Evolutionary conservation across 306 rosid genomes (phyloP), one percentile per base, ranked within the genome.

Genomic region (Medicago ruthenica): DNA sequence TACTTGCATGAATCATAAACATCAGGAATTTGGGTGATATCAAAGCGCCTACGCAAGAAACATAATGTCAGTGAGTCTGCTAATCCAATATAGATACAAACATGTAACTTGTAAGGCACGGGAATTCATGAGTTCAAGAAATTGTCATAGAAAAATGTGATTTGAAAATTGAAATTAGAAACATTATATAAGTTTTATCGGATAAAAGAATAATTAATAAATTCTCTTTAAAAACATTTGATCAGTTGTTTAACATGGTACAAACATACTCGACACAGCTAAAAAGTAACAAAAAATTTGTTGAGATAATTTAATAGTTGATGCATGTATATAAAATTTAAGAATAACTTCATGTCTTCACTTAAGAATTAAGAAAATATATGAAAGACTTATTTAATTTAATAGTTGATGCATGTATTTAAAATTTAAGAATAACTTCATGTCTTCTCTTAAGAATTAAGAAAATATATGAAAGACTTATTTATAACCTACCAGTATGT

Each of bases 1-100:
- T 88, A 95, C 99, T 95, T 95, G 99, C 99, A 92, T 4, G 99
- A 95, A 75, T 95, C 99, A 80, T 95, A 95, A 75, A 95, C 91
- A 82, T 92, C 99, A 37, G 99, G 99, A 83, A 95, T 95, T 83
- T 95, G 99, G 51, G 99, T 85, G 73, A 95, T 76, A 83, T 95
- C 97, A 65, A 65, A 95, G 77, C 99, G 93, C 59, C 97, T 95
- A 96, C 78, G 83, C 85, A 88, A 79, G 74, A 81, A 79, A 86
- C 57, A 57, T 54, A 78, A 16, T 51, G 59, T 75, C 70, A 85
- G 79, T 51, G 45, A 15, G 72, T 67, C 27, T 62, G 24, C 44
- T 50, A 70, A 65, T 80, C 64, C 64, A 14, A 54, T 9, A 71
- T 12, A 40, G 58, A 16, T 45, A 53, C 22, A 69, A 62, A 67